These are phyloP conservation scores for Cordyceps militaris DNA, from an alignment of 2,329 filamentous ascomycete species.

Conservation along the genomic window DNA sequence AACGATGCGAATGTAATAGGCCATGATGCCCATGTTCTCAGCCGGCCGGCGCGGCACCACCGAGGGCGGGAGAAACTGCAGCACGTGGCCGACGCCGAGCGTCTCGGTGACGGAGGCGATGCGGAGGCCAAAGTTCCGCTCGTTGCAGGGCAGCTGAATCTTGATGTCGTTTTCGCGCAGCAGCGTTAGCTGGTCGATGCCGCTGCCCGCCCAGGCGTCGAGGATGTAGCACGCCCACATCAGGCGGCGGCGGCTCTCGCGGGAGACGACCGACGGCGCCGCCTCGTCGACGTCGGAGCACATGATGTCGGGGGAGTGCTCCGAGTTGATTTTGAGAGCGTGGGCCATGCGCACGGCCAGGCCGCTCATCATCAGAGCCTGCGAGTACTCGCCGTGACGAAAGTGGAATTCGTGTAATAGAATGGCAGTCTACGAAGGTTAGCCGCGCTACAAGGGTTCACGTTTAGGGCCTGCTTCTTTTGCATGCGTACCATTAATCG, in stretches of 20 bases:
- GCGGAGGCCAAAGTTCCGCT: slow-evolving; percentile 34
- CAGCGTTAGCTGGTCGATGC: slow-evolving; percentile 32
- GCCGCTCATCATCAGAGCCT: slow-evolving; percentile 35
- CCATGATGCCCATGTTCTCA: slow-evolving; percentile 38
- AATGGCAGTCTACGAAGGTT: slow-evolving; percentile 26
- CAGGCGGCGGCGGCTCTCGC: slow-evolving; percentile 32
- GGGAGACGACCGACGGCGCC: slow-evolving; percentile 29
- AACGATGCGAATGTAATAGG: slow-evolving; percentile 35
- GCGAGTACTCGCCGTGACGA: slow-evolving; percentile 32
- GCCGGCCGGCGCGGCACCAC: slow-evolving; percentile 32
- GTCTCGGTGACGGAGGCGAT: slow-evolving; percentile 34
- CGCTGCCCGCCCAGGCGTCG: slow-evolving; percentile 34
- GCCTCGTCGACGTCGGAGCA: slow-evolving; percentile 26
- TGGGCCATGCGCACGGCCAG: slow-evolving; percentile 35
- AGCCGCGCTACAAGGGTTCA: background rate
- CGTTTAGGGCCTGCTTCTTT: background rate
- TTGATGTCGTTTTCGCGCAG: slow-evolving; percentile 35
- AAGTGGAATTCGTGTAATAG: slow-evolving; percentile 35
- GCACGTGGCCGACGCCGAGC: slow-evolving; percentile 32
- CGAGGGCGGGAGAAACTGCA: slow-evolving; percentile 33
- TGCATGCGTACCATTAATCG: slow-evolving; percentile 28
- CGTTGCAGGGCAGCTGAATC: slow-evolving; percentile 34
- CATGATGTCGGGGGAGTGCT: slow-evolving; percentile 31
- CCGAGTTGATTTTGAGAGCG: slow-evolving; percentile 33
- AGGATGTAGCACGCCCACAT: slow-evolving; percentile 38